phyloP scores from a whole-genome alignment of 805 yeast species.

The Candida mattraensis region DNA sequence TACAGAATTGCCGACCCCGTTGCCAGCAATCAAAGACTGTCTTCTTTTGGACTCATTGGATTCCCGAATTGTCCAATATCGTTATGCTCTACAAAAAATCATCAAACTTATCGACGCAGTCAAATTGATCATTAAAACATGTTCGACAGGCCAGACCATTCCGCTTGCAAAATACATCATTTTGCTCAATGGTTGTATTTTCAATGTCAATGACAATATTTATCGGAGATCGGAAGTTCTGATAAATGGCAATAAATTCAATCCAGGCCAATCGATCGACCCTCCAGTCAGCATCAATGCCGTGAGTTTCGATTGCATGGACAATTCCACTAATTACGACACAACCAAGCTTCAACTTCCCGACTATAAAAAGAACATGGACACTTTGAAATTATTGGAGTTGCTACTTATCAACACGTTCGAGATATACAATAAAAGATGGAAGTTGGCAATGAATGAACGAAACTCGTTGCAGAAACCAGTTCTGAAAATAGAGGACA shows the following conservation, averaged over 20 bases:
- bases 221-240: constrained; percentile 40
- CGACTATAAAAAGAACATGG: constrained; percentile 26
- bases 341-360: constrained; percentile 34
- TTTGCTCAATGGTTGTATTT: constrained; percentile 39
- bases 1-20: not conserved
- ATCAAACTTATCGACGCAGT: constrained; percentile 37
- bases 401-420: constrained; percentile 30
- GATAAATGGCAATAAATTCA: constrained; percentile 41
- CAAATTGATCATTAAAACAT: constrained; percentile 22
- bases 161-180: constrained; percentile 38
- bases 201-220: constrained; percentile 40
- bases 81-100: constrained; percentile 50
- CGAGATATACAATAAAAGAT: constrained; percentile 27
- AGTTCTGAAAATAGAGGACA: constrained; percentile 14
- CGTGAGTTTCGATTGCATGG: constrained; percentile 35
- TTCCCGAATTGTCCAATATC: constrained; percentile 58
- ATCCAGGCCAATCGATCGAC: constrained; percentile 39
- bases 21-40: constrained; percentile 26
- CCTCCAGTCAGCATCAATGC: constrained; percentile 39
- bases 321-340: constrained; percentile 34
- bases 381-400: constrained; percentile 29
- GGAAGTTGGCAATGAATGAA: constrained; percentile 27
- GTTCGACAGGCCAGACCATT: constrained; percentile 24
- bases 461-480: constrained; percentile 14
- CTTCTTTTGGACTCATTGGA: constrained; percentile 48